These are phyloP conservation scores for Umbelopsis sp. DNA, from an alignment of 192 early-diverging fungal species.

Conservation along the genomic window DNA sequence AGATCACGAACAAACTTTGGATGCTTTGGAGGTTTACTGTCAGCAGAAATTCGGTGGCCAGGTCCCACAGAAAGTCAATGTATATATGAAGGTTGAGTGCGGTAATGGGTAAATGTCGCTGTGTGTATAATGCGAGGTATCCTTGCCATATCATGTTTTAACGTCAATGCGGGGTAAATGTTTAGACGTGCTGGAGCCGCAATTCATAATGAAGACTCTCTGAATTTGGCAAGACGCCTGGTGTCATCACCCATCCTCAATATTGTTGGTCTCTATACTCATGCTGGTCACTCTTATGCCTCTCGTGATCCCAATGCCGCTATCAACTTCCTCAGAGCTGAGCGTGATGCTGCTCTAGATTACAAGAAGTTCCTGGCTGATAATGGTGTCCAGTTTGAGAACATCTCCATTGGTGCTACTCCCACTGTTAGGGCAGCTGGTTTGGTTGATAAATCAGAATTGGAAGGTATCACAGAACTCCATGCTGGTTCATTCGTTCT, in stretches of 20 bases:
- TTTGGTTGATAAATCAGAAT: slow-evolving; percentile 6
- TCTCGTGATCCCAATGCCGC: background rate
- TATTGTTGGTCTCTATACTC: slow-evolving; percentile 34
- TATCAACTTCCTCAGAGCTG: slow-evolving; percentile 26
- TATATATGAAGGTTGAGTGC: slow-evolving; percentile 38
- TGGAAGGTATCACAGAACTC: slow-evolving; percentile 33
- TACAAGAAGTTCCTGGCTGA: slow-evolving; percentile 21
- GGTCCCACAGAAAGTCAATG: background rate
- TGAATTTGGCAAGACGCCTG: slow-evolving; percentile 31
- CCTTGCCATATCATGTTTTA: too few species aligned
- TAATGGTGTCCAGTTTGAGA: slow-evolving; percentile 20
- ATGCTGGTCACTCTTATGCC: slow-evolving; percentile 37
- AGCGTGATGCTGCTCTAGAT: slow-evolving; percentile 27
- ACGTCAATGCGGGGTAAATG: too few species aligned
- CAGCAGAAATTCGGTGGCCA: background rate
- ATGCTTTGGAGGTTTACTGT: slow-evolving; percentile 30
- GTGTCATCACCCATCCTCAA: slow-evolving; percentile 13
- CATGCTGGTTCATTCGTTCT: slow-evolving; percentile 37
- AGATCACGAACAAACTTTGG: slow-evolving; percentile 31
- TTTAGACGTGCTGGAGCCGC: slow-evolving; percentile 39
- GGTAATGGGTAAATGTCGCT: slow-evolving; percentile 37
- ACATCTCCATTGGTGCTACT: slow-evolving; percentile 34
- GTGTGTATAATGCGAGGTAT: too few species aligned
- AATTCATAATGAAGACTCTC: slow-evolving; percentile 12
- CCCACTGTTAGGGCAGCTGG: slow-evolving; percentile 30